These are phyloP conservation scores for Botrytis deweyae DNA, from an alignment of 2,329 filamentous ascomycete species.

Conservation along the genomic window DNA sequence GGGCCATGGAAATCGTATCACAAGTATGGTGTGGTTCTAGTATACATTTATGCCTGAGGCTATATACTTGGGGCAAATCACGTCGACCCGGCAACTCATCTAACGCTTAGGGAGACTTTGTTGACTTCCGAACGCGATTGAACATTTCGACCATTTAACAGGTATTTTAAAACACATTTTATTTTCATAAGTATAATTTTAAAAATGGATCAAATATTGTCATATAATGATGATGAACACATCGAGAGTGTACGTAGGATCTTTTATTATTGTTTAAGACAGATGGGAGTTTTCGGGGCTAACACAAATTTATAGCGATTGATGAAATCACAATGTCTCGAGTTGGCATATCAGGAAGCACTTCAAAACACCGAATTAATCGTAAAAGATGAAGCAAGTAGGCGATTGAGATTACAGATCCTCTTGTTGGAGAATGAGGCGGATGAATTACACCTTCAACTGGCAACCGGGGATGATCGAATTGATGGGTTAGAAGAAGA, in stretches of 20 bases:
- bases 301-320: slow-evolving; percentile 30
- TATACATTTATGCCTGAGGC: not conserved
- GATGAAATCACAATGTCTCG: slow-evolving; percentile 49
- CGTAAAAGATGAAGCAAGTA: slow-evolving; percentile 70
- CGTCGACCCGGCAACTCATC: slow-evolving; percentile 17
- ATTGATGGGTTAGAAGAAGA: slow-evolving; percentile 54
- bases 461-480: slow-evolving; percentile 59
- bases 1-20: not conserved
- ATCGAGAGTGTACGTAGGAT: slow-evolving; percentile 33
- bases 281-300: slow-evolving; percentile 8
- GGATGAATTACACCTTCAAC: slow-evolving; percentile 61
- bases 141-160: not conserved
- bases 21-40: not conserved
- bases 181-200: slow-evolving; percentile 11
- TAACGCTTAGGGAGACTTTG: slow-evolving; percentile 1
- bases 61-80: too few relatives aligned
- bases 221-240: slow-evolving; percentile 34
- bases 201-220: slow-evolving; percentile 36
- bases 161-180: not conserved
- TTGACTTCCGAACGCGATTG: slow-evolving; percentile 17
- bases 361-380: slow-evolving; percentile 65
- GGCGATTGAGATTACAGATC: slow-evolving; percentile 66
- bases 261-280: not conserved
- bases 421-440: slow-evolving; percentile 76
- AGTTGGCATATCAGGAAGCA: slow-evolving; percentile 67